Percentiles rank a stretch among this genome's conserved stretches.
Conservation (phyloP, 2,329 filamentous ascomycete genomes). For the Stagonosporopsis chrysanthemi region DNA sequence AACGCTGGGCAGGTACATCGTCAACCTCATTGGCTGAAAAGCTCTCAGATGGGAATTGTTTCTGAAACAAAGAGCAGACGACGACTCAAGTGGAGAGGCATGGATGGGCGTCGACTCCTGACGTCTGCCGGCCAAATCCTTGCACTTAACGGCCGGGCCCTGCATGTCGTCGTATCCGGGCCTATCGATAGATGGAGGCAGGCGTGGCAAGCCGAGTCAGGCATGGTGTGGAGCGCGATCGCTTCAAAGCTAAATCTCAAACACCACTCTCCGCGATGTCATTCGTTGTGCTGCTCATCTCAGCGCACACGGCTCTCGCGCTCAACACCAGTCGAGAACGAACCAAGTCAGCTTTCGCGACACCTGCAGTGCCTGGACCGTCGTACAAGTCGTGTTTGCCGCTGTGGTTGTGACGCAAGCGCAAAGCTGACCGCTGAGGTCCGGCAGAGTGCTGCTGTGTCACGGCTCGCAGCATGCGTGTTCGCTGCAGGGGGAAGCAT, state of each 20-base stretch:
- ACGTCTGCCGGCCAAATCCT: slow-evolving; percentile 22
- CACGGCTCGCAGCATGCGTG: slow-evolving; percentile 16
- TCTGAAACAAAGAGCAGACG: slow-evolving; percentile 41
- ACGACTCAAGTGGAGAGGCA: slow-evolving; percentile 24
- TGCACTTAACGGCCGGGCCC: slow-evolving; percentile 12
- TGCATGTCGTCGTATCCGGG: slow-evolving; percentile 26
- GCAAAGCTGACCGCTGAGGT: slow-evolving; percentile 19
- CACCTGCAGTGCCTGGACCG: slow-evolving; percentile 7
- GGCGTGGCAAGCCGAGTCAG: slow-evolving; percentile 17
- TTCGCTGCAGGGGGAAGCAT: slow-evolving; percentile 17
- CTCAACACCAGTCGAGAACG: slow-evolving; percentile 20
- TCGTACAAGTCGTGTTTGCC: slow-evolving; percentile 27
- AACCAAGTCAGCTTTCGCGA: slow-evolving; percentile 25
- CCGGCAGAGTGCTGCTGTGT: slow-evolving; percentile 8
- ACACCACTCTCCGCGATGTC: slow-evolving; percentile 23
- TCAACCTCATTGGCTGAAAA: slow-evolving; percentile 32
- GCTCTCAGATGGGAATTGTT: slow-evolving; percentile 34
- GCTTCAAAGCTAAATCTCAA: slow-evolving; percentile 32
- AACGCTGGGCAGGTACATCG: slow-evolving; percentile 38
- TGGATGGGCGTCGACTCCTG: slow-evolving; percentile 29
- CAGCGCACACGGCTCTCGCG: slow-evolving; percentile 24
- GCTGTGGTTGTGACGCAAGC: slow-evolving; percentile 28
- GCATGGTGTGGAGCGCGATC: slow-evolving; percentile 31
- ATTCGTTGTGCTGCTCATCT: slow-evolving; percentile 28
- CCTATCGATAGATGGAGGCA: slow-evolving; percentile 36